These are phyloP conservation scores for Globisporangium viniferum DNA, from an alignment of 352 stramenopile species.

Conservation along the genomic window DNA sequence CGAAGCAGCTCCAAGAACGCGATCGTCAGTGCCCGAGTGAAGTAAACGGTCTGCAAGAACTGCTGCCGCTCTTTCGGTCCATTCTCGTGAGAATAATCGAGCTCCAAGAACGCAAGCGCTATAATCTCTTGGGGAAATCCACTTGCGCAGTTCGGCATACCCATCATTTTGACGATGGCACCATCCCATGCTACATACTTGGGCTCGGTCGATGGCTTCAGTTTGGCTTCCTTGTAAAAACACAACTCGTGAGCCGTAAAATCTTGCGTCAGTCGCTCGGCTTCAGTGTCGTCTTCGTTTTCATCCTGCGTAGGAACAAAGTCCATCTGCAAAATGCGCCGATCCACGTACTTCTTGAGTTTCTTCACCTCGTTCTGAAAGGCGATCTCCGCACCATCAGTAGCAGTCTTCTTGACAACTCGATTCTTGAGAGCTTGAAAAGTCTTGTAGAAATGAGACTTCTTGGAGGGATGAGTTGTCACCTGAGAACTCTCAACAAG, in stretches of 20 bases:
- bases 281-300: constrained; percentile 32
- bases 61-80: constrained; percentile 12
- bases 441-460: constrained; percentile 42
- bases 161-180: constrained; percentile 34
- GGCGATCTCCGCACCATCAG: constrained; percentile 7
- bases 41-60: constrained; percentile 35
- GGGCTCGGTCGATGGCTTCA: constrained; percentile 10
- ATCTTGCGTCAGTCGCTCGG: constrained; percentile 52
- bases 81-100: constrained; percentile 6
- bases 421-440: constrained; percentile 20
- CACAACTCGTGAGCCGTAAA: constrained; percentile 27
- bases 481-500: constrained; percentile 55
- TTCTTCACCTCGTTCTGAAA: constrained; percentile 23
- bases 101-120: constrained; percentile 34
- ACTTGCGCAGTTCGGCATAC: constrained; percentile 16
- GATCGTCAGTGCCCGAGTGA: constrained; percentile 23
- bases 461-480: constrained; percentile 54
- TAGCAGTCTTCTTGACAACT: constrained; percentile 12
- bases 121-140: constrained; percentile 27
- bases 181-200: constrained; percentile 26
- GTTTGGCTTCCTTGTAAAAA: constrained; percentile 13
- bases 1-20: constrained; percentile 27
- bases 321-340: constrained; percentile 38
- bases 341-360: constrained; percentile 51
- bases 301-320: constrained; percentile 30